Evolutionary conservation across 2,329 filamentous ascomycete species (phyloP).

Genomic region (Pezicula radicicola): DNA sequence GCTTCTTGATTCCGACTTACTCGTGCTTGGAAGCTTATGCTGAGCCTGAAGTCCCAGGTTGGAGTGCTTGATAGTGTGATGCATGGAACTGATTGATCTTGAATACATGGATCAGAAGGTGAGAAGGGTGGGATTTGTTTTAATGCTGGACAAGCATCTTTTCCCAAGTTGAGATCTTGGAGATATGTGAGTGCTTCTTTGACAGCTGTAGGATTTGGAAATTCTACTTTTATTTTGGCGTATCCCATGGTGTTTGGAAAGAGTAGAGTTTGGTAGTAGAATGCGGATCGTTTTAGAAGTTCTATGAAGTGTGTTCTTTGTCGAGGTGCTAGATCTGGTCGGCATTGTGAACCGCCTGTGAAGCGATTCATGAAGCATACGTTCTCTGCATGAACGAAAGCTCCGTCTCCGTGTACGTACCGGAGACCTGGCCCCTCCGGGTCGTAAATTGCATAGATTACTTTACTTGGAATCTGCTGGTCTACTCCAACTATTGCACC

Average conservation of each 20-base stretch:
- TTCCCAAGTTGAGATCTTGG: background rate
- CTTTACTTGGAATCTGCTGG: constrained; percentile 5
- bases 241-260: background rate
- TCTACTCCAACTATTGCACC: constrained; percentile 8
- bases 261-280: background rate
- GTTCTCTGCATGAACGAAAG: constrained; percentile 4
- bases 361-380: constrained; percentile 8
- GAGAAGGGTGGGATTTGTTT: too few relatives aligned
- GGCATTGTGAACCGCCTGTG: background rate
- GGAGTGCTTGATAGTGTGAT: too few relatives aligned
- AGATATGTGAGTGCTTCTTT: background rate
- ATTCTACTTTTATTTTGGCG: background rate
- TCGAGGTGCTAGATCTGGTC: background rate
- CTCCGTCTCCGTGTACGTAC: constrained; percentile 10
- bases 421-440: constrained; percentile 2
- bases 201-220: background rate
- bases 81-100: too few relatives aligned
- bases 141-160: too few relatives aligned
- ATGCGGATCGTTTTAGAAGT: background rate
- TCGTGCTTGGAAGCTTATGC: too few relatives aligned
- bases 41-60: too few relatives aligned
- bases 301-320: background rate
- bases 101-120: too few relatives aligned
- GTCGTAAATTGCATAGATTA: constrained; percentile 11
- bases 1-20: too few relatives aligned